Percentiles rank a stretch among this genome's conserved stretches.
These are phyloP conservation scores for Aspergillus fijiensis DNA, from an alignment of 2,329 filamentous ascomycete genomes.

Conservation along the genomic window DNA sequence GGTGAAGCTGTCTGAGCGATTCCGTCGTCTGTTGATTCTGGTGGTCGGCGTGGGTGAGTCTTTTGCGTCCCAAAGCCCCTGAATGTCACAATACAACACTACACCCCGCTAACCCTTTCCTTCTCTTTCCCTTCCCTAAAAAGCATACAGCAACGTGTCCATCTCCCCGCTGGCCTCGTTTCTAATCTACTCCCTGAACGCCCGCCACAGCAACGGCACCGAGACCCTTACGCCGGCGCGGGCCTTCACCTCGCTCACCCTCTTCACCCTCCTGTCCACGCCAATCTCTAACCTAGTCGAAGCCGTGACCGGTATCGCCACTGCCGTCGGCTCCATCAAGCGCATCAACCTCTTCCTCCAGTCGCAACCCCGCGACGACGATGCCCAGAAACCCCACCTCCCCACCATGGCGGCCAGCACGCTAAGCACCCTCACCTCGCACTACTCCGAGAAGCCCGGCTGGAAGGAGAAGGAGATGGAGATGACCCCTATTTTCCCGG, in stretches of 20 bases:
- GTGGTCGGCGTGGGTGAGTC: conserved; percentile 1
- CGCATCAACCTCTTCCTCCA: background rate
- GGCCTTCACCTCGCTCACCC: conserved; percentile 16
- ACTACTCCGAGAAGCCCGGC: background rate
- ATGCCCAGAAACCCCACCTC: no score
- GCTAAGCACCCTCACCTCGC: background rate
- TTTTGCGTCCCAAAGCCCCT: background rate
- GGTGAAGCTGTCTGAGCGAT: background rate
- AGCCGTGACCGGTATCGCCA: background rate
- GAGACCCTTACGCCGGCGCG: conserved; percentile 6
- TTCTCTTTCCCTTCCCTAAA: background rate
- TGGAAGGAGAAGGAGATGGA: conserved; percentile 1
- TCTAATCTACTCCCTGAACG: no score
- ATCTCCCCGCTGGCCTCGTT: background rate
- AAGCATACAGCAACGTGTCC: background rate
- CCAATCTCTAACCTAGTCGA: conserved; percentile 3
- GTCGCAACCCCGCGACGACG: background rate
- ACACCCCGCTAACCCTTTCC: no score
- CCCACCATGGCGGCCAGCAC: background rate
- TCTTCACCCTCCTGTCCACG: conserved; percentile 10
- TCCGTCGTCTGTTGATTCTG: background rate
- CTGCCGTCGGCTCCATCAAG: background rate
- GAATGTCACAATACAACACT: no score
- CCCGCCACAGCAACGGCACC: conserved; percentile 3
- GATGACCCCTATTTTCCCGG: background rate